Base-by-base conservation (phyloP, 352 stramenopile species). In the Plasmopara halstedii region DNA sequence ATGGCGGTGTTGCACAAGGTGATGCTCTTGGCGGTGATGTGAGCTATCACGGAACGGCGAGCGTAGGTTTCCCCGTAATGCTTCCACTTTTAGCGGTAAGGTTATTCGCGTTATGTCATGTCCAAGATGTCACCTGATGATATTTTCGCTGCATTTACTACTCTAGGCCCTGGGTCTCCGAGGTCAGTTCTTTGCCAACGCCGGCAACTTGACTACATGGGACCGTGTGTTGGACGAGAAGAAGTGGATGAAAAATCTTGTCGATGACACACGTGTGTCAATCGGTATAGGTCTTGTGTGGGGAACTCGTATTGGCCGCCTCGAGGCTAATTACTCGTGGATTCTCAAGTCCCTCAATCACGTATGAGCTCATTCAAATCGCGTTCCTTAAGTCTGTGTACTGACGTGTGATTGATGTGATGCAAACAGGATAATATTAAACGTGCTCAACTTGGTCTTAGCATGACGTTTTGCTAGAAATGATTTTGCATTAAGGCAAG, bases 241-340 rank as follows among this genome's bases (percentile, higher is more conserved):
- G 56, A 93, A 91, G 49, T 95, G 85, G 71, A 85, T 96, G 67
- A 88, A 83, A 54, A 88, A 94, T 45, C 58, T 96, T 26, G 63
- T 77, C 4, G 67, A 90, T 34, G 88, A 96, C 59, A 94, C 83
- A 23, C 79, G 88, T 34, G 70, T 92, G 23, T 80, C 86, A 6
- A 72, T 94, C 8, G 88, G 88, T 21, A 51, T 94, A 43, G 88
- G 85, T 4, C 69, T 96, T 53, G 84, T 94, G 46, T 90, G 84
- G 68, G 81, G 77, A 46, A 94, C 84, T 19, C 71, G 68, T 29
- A 80, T 95, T 46, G 84, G 84, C 18, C 83, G 84, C 38, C 81
- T 95, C 44, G 84, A 95, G 75, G 84, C 84, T 49, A 95, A 93
- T 63, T 95, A 95, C 52, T 95, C 83, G 64, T 95, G 83, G 78